Evolutionary conservation across 108 stramenopile genomes (phyloP), one percentile per base, ranked within the genome.

Genomic region (Pseudonitzschia multiseries): DNA sequence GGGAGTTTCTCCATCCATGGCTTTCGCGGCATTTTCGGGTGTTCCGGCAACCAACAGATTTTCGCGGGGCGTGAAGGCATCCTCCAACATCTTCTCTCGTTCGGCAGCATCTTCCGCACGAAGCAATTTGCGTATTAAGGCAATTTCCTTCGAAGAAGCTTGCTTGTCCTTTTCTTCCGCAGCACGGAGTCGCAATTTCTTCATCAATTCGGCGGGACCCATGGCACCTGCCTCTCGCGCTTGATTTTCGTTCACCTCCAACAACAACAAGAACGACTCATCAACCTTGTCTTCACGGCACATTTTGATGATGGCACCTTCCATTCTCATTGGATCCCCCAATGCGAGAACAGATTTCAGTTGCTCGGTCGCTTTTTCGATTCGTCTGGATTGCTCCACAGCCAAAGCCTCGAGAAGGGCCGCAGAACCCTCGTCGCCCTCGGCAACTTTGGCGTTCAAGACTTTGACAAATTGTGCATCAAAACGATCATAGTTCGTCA

Each of bases 261-360:
- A 74, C 59, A 96, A 79, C 21, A 90, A 73, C 24, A 96, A 74
- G 69, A 96, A 90, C 0, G 90, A 79, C 70, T 92, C 92, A 74
- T 96, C 94, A 59, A 93, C 77, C 41, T 83, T 83, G 41, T 89
- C 91, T 65, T 90, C 89, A 53, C 82, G 81, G 21, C 81, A 89
- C 66, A 93, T 68, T 72, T 84, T 87, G 36, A 95, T 81, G 54
- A 95, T 87, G 27, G 83, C 86, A 13, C 94, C 94, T 75, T 92
- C 91, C 94, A 95, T 95, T 46, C 83, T 82, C 87, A 84, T 87
- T n/a, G 91, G 93, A 28, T 92, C 91, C 24, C 94, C 91, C 69
- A 84, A 56, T 28, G 89, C 75, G 24, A 92, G 78, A 27, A 95
- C 87, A 15, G 64, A 59, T 66, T 88, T 91, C 22, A 92, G 70